These are phyloP conservation scores for Malus orientalis DNA, from an alignment of 306 rosid genomes.

Conservation along the genomic window DNA sequence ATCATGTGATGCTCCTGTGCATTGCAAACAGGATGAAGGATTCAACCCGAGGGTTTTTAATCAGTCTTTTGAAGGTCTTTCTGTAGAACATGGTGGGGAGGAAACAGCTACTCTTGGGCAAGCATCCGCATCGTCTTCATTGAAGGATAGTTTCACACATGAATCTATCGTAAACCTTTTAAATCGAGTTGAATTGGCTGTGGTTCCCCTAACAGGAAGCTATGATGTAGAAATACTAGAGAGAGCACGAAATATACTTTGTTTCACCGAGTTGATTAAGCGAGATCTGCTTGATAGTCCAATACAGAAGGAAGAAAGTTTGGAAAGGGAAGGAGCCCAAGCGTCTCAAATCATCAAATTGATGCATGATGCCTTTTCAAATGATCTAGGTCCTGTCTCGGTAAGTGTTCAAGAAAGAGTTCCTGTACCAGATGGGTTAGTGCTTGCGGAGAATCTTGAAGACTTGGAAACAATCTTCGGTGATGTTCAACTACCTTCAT, in stretches of 20 bases:
- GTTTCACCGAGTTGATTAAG: slow-evolving; percentile 56
- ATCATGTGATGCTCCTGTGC: slow-evolving; percentile 21
- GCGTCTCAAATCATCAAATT: slow-evolving; percentile 34
- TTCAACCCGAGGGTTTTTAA: slow-evolving; percentile 41
- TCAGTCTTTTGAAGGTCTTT: slow-evolving; percentile 34
- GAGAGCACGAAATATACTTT: slow-evolving; percentile 60
- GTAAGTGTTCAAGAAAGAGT: slow-evolving; percentile 70
- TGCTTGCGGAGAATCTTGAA: slow-evolving; percentile 61
- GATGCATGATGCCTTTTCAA: slow-evolving; percentile 44
- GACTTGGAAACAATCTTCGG: slow-evolving; percentile 57
- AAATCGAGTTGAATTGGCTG: slow-evolving; percentile 43
- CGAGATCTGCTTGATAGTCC: slow-evolving; percentile 29
- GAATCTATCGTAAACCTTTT: slow-evolving; percentile 46
- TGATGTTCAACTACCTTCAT: slow-evolving; percentile 45
- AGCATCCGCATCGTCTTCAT: slow-evolving; percentile 17
- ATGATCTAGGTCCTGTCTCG: slow-evolving; percentile 78
- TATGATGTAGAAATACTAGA: slow-evolving; percentile 76
- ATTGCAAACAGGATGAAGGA: slow-evolving; percentile 35
- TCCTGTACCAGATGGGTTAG: slow-evolving; percentile 70
- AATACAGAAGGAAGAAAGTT: slow-evolving; percentile 25
- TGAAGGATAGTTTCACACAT: slow-evolving; percentile 25
- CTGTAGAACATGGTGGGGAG: slow-evolving; percentile 24
- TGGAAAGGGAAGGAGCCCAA: slow-evolving; percentile 30
- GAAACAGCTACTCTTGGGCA: slow-evolving; percentile 21
- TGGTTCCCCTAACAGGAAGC: slow-evolving; percentile 50